Percentiles rank a stretch among this genome's conserved stretches.
Conservation (phyloP, 352 stramenopile genomes). For the Phytopythium vexans region DNA sequence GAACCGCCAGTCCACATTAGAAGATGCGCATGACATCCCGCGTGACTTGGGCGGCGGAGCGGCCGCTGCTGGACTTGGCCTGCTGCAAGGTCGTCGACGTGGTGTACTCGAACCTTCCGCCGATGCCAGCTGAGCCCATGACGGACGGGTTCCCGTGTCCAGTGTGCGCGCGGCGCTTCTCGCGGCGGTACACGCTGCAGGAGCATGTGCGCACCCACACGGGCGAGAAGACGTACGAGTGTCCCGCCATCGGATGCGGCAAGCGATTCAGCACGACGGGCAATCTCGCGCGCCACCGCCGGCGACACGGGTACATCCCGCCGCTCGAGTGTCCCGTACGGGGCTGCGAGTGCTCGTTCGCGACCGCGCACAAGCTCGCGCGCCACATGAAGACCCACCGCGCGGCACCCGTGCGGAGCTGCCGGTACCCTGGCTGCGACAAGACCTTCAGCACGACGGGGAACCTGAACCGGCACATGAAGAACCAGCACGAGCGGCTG, state of each 20-base stretch:
- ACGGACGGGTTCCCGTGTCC: constrained; percentile 22
- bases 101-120: too few species aligned
- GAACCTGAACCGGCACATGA: constrained; percentile 60
- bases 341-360: constrained; percentile 29
- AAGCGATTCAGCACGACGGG: constrained; percentile 53
- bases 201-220: constrained; percentile 46
- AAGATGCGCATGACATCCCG: not conserved
- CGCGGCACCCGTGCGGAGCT: constrained; percentile 28
- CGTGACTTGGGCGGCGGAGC: too few species aligned
- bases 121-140: too few species aligned
- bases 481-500: constrained; percentile 41
- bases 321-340: constrained; percentile 17
- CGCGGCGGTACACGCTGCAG: constrained; percentile 35
- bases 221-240: constrained; percentile 47
- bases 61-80: too few species aligned
- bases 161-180: constrained; percentile 28
- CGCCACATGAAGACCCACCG: constrained; percentile 52
- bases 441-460: constrained; percentile 67
- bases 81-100: too few species aligned
- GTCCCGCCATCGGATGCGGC: constrained; percentile 25
- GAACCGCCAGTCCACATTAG: too few species aligned
- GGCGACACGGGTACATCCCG: constrained; percentile 33
- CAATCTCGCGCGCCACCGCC: constrained; percentile 41
- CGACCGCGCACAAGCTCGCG: constrained; percentile 40
- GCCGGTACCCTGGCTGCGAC: constrained; percentile 35